Percentiles rank a stretch among this genome's conserved stretches.
Conservation (phyloP, 192 early-diverging fungal genomes). For the Backusella morwellensis region DNA sequence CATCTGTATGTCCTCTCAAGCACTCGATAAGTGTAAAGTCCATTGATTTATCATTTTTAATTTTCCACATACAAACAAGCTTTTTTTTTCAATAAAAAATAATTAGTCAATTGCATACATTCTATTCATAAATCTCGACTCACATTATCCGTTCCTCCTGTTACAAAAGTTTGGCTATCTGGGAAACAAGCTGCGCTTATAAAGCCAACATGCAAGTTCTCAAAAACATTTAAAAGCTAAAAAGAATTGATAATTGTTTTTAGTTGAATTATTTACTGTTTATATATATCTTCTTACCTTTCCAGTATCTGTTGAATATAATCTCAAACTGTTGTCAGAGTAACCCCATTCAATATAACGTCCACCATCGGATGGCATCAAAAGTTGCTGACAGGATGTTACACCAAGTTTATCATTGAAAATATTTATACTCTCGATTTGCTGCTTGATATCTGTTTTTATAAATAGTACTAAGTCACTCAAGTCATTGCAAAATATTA, state of each 20-base stretch:
- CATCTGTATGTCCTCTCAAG: slow-evolving; percentile 57
- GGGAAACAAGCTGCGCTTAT: slow-evolving; percentile 60
- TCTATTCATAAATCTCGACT: background rate
- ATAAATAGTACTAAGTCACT: background rate
- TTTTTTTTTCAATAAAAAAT: slow-evolving; percentile 23
- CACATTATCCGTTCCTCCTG: slow-evolving; percentile 55
- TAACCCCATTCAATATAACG: slow-evolving; percentile 67
- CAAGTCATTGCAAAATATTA: background rate
- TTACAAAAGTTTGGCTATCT: slow-evolving; percentile 57
- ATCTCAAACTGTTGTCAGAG: slow-evolving; percentile 56
- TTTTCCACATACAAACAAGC: slow-evolving; percentile 61
- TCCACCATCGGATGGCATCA: slow-evolving; percentile 40
- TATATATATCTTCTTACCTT: slow-evolving; percentile 31
- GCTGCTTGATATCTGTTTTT: slow-evolving; percentile 46
- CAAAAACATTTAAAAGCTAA: slow-evolving; percentile 53
- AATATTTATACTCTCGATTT: slow-evolving; percentile 49
- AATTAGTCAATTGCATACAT: background rate
- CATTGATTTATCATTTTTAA: slow-evolving; percentile 39
- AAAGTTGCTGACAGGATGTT: slow-evolving; percentile 40
- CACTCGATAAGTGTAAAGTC: slow-evolving; percentile 52
- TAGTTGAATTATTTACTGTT: background rate
- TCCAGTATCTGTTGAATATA: slow-evolving; percentile 49
- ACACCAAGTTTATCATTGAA: slow-evolving; percentile 42
- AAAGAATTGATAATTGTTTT: background rate
- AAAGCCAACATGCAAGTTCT: slow-evolving; percentile 58